Base-by-base conservation (phyloP, 2,329 filamentous ascomycete genomes). In the Epichloe typhina region DNA sequence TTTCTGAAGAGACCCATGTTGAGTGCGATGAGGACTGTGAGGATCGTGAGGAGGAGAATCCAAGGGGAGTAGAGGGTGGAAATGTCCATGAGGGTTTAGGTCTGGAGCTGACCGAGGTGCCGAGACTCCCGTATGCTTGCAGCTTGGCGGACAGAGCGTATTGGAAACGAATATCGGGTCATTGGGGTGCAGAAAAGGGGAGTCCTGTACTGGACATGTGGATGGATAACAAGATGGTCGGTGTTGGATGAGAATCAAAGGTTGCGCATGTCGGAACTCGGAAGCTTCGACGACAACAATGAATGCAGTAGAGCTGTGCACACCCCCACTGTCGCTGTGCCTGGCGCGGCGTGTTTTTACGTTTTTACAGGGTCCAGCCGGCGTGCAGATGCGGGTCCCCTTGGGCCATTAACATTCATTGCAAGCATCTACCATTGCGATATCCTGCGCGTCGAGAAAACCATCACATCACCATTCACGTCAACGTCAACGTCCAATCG, bases 1-100 rank as follows among this genome's bases (percentile, higher is more conserved):
- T 75, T 68, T 47, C 73, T 66, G 52, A 88, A 84, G 53, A 83
- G 63, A n/a, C 83, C 82, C 85, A 90, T 89, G 47, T 64, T 63
- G 52, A 51, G 7, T 12, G 65, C 64, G 37, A 69, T 54, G 31
- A 68, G 46, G 13, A 71, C 46, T 12, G 66, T 64, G 35, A 69
- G 54, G 47, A 70, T 57, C 13, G 64, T 60, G 11, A 62, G 52
- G 31, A 57, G 21, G 6, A 56, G n/a, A 51, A 62, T 52, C 58
- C 59, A 63, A 11, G 49, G 21, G 13, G 53, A 43, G 23, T 35
- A 50, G 23, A 36, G n/a, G 15, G 36, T 33, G 6, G 53, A 44
- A 4, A 40, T 41, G 31, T 54, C 54, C 47, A 56, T 53, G 46
- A 37, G 47, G 2, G 36, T 7, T 43, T 48, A 33, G 46, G 36